Evolutionary conservation across 2,329 filamentous ascomycete genomes (phyloP).

Genomic region (Paracoccidioides brasiliensis): DNA sequence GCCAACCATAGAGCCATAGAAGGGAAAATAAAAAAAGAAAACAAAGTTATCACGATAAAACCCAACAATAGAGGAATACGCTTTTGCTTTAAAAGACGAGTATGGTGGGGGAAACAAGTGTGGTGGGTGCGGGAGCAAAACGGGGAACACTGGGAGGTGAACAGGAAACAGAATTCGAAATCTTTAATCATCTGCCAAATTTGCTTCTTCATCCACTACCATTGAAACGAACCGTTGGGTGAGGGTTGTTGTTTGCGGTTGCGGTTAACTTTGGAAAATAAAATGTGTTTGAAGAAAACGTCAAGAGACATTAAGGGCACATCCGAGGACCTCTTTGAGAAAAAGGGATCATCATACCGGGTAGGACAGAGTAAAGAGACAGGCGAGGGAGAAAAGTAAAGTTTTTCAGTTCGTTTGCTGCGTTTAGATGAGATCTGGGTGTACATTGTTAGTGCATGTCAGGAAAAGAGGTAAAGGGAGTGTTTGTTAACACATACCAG

Average conservation of each 20-base stretch:
- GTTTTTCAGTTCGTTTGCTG: slow-evolving; percentile 2
- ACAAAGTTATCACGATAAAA: neutral
- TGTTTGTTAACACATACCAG: slow-evolving; percentile 37
- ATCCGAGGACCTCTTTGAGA: too few species aligned
- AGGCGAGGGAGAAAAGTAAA: slow-evolving; percentile 12
- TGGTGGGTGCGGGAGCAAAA: neutral
- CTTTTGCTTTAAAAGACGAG: neutral
- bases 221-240: too few species aligned
- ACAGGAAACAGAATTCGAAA: too few species aligned
- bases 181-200: too few species aligned
- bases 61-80: neutral
- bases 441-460: neutral
- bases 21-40: neutral
- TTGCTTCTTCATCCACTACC: too few species aligned
- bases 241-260: too few species aligned
- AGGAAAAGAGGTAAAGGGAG: slow-evolving; percentile 7
- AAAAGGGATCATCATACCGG: neutral
- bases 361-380: neutral
- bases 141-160: too few species aligned
- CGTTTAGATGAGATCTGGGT: slow-evolving; percentile 32
- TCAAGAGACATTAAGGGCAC: too few species aligned
- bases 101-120: neutral
- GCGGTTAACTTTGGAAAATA: too few species aligned
- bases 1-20: neutral
- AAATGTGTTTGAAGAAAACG: too few species aligned